A percentile compares a stretch with the other conserved stretches of the same genome.
Evolutionary conservation across 78 protist species (phyloP).

Genomic region (Dictyostelium firmibasis): DNA sequence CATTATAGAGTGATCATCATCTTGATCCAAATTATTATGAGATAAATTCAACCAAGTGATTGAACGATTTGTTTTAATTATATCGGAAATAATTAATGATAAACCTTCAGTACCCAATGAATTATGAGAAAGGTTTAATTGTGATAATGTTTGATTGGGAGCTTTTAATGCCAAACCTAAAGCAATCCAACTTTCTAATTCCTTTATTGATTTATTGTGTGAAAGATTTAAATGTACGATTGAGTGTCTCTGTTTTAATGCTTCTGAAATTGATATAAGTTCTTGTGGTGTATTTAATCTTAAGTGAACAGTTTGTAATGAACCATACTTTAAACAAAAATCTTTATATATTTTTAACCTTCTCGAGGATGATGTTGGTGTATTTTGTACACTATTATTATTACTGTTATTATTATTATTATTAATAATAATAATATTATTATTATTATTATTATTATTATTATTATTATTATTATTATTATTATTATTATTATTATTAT

Average conservation of each 20-base stretch:
- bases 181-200: constrained; percentile 70
- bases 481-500: not conserved
- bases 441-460: not conserved
- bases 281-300: constrained; percentile 12
- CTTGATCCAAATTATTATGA: constrained; percentile 51
- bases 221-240: constrained; percentile 26
- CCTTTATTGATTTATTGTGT: constrained; percentile 54
- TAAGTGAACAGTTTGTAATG: constrained; percentile 12
- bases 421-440: no score
- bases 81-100: constrained; percentile 51
- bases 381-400: not conserved
- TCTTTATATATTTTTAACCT: constrained; percentile 36
- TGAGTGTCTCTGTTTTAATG: constrained; percentile 38
- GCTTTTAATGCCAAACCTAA: constrained; percentile 49
- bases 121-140: constrained; percentile 51
- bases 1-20: constrained; percentile 60
- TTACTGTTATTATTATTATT: not conserved
- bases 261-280: constrained; percentile 50
- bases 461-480: not conserved
- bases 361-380: constrained; percentile 6
- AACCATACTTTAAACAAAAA: constrained; percentile 38
- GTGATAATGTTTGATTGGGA: constrained; percentile 4
- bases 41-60: constrained; percentile 41
- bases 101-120: constrained; percentile 50
- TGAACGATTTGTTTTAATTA: constrained; percentile 20